Percentiles rank a stretch among this genome's conserved stretches.
These are phyloP conservation scores for Tinospora cordifolia DNA, from an alignment of 164 flowering plant genomes.

Conservation along the genomic window DNA sequence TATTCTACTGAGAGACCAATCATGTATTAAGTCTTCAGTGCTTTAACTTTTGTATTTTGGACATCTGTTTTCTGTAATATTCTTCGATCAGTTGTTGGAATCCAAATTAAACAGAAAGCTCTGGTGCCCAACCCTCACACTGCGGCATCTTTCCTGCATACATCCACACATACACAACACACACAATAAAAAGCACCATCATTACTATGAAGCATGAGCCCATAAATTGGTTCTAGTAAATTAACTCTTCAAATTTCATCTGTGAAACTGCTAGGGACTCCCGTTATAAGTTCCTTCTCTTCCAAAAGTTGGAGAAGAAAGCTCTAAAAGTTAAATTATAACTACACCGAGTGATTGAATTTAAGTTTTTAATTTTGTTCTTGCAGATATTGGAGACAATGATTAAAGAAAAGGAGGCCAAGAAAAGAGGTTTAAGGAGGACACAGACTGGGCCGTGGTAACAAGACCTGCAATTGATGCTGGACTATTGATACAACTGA, in stretches of 20 bases:
- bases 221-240: neutral
- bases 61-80: no score
- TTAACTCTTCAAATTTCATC: neutral
- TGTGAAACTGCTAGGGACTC: neutral
- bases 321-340: neutral
- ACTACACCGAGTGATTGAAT: neutral
- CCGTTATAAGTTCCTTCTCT: neutral
- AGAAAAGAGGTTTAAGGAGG: slow-evolving; percentile 13
- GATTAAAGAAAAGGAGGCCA: slow-evolving; percentile 6
- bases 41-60: no score
- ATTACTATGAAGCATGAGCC: no score
- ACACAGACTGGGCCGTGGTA: slow-evolving; percentile 14
- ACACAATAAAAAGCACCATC: no score
- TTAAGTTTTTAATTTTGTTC: neutral
- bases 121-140: no score
- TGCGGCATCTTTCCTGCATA: no score
- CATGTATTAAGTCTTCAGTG: no score
- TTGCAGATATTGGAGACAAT: slow-evolving; percentile 7
- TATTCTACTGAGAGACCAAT: no score
- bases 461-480: neutral
- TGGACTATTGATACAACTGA: neutral
- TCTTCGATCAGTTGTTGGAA: no score
- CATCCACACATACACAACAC: no score
- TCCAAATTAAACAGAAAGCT: no score
- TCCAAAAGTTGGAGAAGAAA: neutral